phyloP scores from a whole-genome alignment of 2,329 filamentous ascomycete species.

The Fusarium brachygibbosum region DNA sequence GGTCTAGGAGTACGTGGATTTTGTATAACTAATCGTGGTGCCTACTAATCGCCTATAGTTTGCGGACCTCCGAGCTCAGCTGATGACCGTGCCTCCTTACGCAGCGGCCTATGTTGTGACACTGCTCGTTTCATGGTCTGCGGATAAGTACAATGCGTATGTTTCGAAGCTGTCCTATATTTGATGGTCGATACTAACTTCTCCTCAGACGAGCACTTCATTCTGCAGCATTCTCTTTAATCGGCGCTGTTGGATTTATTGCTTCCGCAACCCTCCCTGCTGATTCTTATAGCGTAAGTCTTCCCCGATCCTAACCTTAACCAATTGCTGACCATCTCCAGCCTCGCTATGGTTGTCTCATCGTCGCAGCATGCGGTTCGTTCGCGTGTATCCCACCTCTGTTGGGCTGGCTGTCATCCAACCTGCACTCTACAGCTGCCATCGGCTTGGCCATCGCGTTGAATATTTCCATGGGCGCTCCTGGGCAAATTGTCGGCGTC shows the following conservation, averaged over 20 bases:
- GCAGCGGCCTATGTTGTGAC: conserved; percentile 65
- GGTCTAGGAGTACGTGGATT: conserved; percentile 55
- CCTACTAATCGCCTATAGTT: conserved; percentile 15
- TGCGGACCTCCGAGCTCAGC: conserved; percentile 63
- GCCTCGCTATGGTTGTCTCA: conserved; percentile 74
- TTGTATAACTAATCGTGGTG: not conserved
- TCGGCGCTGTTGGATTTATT: conserved; percentile 66
- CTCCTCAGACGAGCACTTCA: conserved; percentile 53
- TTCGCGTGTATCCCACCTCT: conserved; percentile 77
- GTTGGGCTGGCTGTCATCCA: conserved; percentile 75
- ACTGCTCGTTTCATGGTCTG: conserved; percentile 64
- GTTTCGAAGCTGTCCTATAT: not conserved
- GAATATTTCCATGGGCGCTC: conserved; percentile 73
- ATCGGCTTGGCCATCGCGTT: conserved; percentile 75
- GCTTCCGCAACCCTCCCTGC: conserved; percentile 72
- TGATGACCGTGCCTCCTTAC: conserved; percentile 74
- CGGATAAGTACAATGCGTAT: conserved; percentile 67
- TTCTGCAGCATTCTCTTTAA: conserved; percentile 56
- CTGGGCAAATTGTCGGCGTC: conserved; percentile 77
- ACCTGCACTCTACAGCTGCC: conserved; percentile 71
- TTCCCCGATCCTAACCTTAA: fast-evolving
- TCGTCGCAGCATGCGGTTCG: conserved; percentile 72
- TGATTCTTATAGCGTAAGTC: conserved; percentile 60
- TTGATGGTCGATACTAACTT: not conserved
- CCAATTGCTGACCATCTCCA: conserved; percentile 15